Evolutionary conservation across 139 green algal genomes (phyloP).

Genomic region (Desmodesmus armatus): DNA sequence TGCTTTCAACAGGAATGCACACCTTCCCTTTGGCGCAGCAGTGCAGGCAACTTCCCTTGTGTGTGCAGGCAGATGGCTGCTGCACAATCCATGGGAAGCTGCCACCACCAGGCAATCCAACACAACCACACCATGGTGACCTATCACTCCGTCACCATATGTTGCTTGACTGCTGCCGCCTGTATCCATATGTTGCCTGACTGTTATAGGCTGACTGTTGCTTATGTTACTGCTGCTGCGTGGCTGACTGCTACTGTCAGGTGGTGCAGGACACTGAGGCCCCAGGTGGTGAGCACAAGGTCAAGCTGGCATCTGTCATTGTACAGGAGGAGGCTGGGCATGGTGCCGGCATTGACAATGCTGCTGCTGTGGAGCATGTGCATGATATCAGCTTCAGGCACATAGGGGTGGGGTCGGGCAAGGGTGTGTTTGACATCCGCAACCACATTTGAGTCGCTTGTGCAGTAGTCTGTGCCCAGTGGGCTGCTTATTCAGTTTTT

Average conservation of each 20-base stretch:
- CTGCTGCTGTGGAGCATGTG: conserved; percentile 45
- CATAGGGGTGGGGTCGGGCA: neutral
- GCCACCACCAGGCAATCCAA: too few relatives aligned
- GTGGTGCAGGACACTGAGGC: conserved; percentile 17
- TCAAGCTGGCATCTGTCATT: conserved; percentile 38
- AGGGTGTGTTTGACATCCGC: conserved; percentile 33
- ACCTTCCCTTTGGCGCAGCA: too few relatives aligned
- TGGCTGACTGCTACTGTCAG: neutral
- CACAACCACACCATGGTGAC: too few relatives aligned
- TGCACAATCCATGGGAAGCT: too few relatives aligned
- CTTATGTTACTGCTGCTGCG: neutral
- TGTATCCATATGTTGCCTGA: too few relatives aligned
- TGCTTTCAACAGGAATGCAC: too few relatives aligned
- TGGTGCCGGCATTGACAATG: neutral
- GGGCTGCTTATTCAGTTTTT: neutral
- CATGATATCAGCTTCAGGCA: conserved; percentile 48
- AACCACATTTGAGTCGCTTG: conserved; percentile 39
- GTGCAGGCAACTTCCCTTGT: too few relatives aligned
- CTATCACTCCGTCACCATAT: too few relatives aligned
- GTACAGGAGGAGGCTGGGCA: conserved; percentile 44
- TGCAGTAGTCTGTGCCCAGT: too few relatives aligned
- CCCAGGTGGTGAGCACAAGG: conserved; percentile 36
- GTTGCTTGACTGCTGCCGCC: too few relatives aligned
- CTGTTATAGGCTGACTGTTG: too few relatives aligned
- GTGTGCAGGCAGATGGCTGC: too few relatives aligned